Conservation (phyloP, 345 rosid species). For the Linum usitatissimum region DNA sequence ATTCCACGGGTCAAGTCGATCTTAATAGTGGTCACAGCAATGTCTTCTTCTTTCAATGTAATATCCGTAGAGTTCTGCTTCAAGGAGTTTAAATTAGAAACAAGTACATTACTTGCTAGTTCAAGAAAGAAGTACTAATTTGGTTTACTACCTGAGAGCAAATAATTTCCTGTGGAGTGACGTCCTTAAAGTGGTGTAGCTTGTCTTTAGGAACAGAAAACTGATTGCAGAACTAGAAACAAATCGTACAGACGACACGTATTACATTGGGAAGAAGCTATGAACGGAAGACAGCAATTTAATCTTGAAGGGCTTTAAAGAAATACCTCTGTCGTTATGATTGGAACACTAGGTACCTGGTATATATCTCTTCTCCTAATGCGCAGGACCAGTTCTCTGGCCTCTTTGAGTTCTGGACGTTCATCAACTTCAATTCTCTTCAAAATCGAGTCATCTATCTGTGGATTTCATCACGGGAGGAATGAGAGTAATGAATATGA, state of each 20-base stretch:
- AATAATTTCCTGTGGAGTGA: constrained; percentile 40
- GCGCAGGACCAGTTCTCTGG: constrained; percentile 18
- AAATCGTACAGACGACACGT: neutral
- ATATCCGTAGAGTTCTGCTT: constrained; percentile 18
- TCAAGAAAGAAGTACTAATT: constrained; percentile 1
- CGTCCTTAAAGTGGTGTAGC: constrained; percentile 29
- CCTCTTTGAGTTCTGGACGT: constrained; percentile 14
- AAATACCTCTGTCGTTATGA: neutral
- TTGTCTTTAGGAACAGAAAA: constrained; percentile 35
- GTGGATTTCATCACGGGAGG: constrained; percentile 2
- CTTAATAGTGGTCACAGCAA: constrained; percentile 29
- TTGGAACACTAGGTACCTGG: constrained; percentile 7
- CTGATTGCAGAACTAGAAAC: constrained; percentile 40
- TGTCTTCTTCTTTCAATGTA: constrained; percentile 39
- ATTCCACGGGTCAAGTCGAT: constrained; percentile 44
- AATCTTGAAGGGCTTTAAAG: neutral
- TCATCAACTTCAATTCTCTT: constrained; percentile 14
- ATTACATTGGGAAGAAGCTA: neutral
- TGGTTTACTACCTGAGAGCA: constrained; percentile 34
- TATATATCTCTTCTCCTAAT: constrained; percentile 22
- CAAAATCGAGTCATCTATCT: constrained; percentile 23
- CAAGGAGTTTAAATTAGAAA: constrained; percentile 10
- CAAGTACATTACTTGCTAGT: constrained; percentile 1
- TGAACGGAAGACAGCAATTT: no score
- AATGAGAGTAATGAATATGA: neutral